Conservation (phyloP, 805 yeast species). For the Wickerhamiella sorbophila region DNA sequence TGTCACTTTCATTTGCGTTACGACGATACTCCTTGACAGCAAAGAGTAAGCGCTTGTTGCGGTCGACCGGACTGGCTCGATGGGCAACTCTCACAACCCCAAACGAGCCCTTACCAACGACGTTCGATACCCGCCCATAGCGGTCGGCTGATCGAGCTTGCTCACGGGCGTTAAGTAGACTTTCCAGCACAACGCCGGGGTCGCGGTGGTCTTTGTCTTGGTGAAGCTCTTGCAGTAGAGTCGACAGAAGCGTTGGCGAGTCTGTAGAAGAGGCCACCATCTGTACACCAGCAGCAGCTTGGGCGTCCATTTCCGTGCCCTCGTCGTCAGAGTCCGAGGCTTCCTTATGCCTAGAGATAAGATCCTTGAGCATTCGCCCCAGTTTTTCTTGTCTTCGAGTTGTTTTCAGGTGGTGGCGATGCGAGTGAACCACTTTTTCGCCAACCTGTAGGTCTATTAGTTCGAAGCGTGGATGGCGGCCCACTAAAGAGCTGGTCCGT, state of each 20-base stretch:
- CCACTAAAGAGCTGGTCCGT: not conserved
- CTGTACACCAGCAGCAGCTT: constrained; percentile 15
- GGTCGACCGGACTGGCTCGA: constrained; percentile 29
- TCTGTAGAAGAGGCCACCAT: constrained; percentile 4
- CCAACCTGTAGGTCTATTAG: not conserved
- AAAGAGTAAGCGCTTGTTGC: constrained; percentile 32
- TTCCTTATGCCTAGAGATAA: constrained; percentile 13
- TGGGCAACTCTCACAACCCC: constrained; percentile 86
- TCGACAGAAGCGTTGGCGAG: constrained; percentile 15
- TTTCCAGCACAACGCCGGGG: constrained; percentile 13
- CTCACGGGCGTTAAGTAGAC: constrained; percentile 7
- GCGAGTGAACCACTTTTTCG: constrained; percentile 24
- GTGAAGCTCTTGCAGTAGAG: constrained; percentile 11
- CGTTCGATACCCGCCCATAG: constrained; percentile 85
- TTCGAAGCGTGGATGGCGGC: not conserved
- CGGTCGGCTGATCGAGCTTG: constrained; percentile 59
- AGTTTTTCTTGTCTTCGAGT: constrained; percentile 35
- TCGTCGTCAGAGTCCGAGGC: constrained; percentile 5
- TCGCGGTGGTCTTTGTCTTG: constrained; percentile 7
- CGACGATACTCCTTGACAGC: constrained; percentile 66
- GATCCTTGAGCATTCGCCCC: constrained; percentile 14
- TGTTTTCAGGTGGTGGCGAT: constrained; percentile 63
- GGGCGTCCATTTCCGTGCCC: constrained; percentile 9
- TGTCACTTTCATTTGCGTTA: constrained; percentile 40
- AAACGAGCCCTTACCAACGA: constrained; percentile 82